Evolutionary conservation across 1,284 basidiomycete genomes (phyloP), one percentile per base, ranked within the genome.

Genomic region (Afroboletus lepidellus): DNA sequence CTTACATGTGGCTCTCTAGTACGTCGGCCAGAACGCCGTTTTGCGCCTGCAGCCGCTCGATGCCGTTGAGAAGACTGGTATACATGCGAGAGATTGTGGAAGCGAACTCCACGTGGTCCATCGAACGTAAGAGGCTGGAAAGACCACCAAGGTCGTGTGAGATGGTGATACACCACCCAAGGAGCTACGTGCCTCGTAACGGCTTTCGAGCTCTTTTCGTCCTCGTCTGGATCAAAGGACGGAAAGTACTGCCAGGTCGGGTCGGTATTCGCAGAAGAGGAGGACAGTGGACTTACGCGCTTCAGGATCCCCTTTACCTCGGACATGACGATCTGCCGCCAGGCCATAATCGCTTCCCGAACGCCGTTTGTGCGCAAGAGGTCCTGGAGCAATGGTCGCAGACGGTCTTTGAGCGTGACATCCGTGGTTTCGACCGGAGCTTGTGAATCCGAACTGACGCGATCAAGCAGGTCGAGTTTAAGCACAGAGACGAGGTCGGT

Each of bases 351-450:
- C 0, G 89, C 82, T 45, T 85, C 83, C 34, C 86, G 86, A 34
- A 92, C 69, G 6, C 86, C 87, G 27, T 81, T 83, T 2, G 92
- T 93, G 53, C 89, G 79, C 16, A 85, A 71, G 34, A 98, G 76
- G 1, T 90, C 91, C 27, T 84, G 76, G 23, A 97, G 69, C 46
- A 94, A 69, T 0, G 92, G 91, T 18, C 78, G 77, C 42, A 93
- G 62, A 41, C 82, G 76, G 55, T 90, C 84, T 44, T 77, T 76
- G 25, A 91, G 62, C 2, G 73, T 69, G 54, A 71, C 55, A 55
- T 74, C 69, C 52, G 68, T 56, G 52, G 72, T 67, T 15, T 72
- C 62, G 13, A 69, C 62, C 8, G 60, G 55, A 20, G 6, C 42
- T 8, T 71, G 65, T 11, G 59, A 29, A 27, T 59, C 54, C 20